phyloP scores from a whole-genome alignment of 2,329 filamentous ascomycete genomes.

The Penicillium hesseltinei region DNA sequence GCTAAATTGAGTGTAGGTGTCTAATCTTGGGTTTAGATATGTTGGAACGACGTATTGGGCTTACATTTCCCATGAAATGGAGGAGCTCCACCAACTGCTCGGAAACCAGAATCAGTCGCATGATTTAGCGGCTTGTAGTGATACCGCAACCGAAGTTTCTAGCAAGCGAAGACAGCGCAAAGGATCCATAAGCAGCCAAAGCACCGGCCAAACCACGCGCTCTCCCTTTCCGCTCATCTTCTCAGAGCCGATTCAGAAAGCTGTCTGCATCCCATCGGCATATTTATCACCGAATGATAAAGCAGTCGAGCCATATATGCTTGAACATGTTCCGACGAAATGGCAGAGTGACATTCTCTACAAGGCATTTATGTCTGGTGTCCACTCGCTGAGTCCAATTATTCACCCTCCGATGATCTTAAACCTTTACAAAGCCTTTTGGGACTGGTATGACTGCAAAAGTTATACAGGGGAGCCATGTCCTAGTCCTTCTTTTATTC shows the following conservation, averaged over 20 bases:
- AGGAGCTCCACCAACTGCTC: slow-evolving; percentile 45
- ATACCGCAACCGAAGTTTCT: background rate
- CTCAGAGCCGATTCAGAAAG: slow-evolving; percentile 31
- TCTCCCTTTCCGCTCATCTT: slow-evolving; percentile 3
- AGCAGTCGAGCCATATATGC: slow-evolving; percentile 40
- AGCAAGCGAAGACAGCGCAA: slow-evolving; percentile 26
- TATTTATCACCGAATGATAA: slow-evolving; percentile 35
- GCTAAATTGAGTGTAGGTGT: background rate
- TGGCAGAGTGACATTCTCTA: slow-evolving; percentile 48
- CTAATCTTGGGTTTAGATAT: slow-evolving; percentile 32
- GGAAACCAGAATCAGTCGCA: slow-evolving; percentile 42
- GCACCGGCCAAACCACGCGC: background rate
- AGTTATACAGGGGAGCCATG: slow-evolving; percentile 38
- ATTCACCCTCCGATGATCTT: slow-evolving; percentile 44
- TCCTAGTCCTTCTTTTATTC: slow-evolving; percentile 44
- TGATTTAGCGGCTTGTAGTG: slow-evolving; percentile 11
- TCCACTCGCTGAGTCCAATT: slow-evolving; percentile 47
- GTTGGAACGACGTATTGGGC: slow-evolving; percentile 49
- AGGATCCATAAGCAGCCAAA: slow-evolving; percentile 15
- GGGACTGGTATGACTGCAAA: slow-evolving; percentile 46
- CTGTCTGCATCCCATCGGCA: slow-evolving; percentile 39
- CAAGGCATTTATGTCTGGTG: slow-evolving; percentile 47
- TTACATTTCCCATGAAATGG: slow-evolving; percentile 47
- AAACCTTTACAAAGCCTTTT: slow-evolving; percentile 44
- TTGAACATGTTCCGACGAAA: slow-evolving; percentile 44